Percentiles rank a stretch among this genome's conserved stretches.
These are phyloP conservation scores for Globisporangium middletonii DNA, from an alignment of 352 stramenopile genomes.

Conservation along the genomic window DNA sequence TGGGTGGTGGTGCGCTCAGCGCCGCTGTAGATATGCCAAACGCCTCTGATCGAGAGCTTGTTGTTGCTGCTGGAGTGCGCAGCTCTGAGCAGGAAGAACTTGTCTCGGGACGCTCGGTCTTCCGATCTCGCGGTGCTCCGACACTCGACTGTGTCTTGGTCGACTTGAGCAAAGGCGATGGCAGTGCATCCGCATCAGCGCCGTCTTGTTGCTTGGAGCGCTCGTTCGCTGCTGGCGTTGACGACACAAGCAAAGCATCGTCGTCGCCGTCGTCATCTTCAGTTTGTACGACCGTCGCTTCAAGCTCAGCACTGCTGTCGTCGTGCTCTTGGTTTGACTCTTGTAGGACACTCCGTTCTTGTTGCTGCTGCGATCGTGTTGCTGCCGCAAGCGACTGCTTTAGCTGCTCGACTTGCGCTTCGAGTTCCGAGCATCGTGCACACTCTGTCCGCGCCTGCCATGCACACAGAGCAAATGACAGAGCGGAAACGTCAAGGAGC, in stretches of 20 bases:
- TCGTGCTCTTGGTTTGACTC: conserved; percentile 10
- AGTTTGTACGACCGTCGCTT: conserved; percentile 6
- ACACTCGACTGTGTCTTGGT: too few species aligned
- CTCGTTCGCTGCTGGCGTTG: too few species aligned
- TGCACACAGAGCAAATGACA: conserved; percentile 6
- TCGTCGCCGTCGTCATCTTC: not conserved
- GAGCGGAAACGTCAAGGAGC: conserved; percentile 2
- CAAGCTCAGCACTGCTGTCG: conserved; percentile 1
- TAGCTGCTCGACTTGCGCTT: conserved; percentile 13
- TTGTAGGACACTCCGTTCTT: not conserved
- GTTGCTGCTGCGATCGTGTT: not conserved
- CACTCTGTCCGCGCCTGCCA: conserved; percentile 11
- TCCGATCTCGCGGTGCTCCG: too few species aligned
- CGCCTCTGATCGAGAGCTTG: too few species aligned
- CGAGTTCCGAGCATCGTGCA: conserved; percentile 12
- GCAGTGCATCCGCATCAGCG: too few species aligned
- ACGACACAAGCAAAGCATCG: not conserved
- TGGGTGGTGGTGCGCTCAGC: too few species aligned
- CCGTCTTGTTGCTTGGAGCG: too few species aligned
- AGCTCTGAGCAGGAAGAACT: too few species aligned
- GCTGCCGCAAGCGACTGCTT: not conserved
- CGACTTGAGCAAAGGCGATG: too few species aligned
- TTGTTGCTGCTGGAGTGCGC: too few species aligned
- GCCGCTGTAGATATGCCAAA: too few species aligned
- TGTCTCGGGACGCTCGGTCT: too few species aligned